A percentile compares a stretch with the other conserved stretches of the same genome.
These are phyloP conservation scores for Porcisia hertigi DNA, from an alignment of 208 protist genomes.

Conservation along the genomic window DNA sequence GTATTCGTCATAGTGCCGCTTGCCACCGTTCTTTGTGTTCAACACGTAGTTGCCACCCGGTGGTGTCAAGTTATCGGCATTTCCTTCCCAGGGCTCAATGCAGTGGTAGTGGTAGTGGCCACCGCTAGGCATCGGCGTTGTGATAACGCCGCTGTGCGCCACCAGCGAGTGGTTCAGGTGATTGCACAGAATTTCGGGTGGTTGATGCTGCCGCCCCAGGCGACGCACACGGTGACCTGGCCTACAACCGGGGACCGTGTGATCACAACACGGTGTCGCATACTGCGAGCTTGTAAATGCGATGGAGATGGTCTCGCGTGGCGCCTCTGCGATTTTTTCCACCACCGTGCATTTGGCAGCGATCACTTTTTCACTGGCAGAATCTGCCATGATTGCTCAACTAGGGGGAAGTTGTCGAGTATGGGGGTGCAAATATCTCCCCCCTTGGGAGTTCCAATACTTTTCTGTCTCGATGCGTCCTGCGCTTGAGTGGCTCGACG, in stretches of 20 bases:
- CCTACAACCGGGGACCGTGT: constrained; percentile 66
- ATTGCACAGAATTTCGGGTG: constrained; percentile 42
- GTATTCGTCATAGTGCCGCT: constrained; percentile 69
- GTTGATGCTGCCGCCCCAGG: constrained; percentile 52
- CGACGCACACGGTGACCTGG: constrained; percentile 47
- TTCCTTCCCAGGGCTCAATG: constrained; percentile 13
- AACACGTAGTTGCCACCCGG: constrained; percentile 57
- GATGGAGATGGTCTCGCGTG: constrained; percentile 57
- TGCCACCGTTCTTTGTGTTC: constrained; percentile 60
- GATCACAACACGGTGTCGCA: constrained; percentile 66
- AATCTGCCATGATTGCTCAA: neutral
- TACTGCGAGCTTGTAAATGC: constrained; percentile 76
- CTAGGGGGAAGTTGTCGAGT: too few species aligned
- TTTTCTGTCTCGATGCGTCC: too few species aligned
- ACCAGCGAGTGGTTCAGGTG: constrained; percentile 48
- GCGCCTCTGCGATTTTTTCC: neutral
- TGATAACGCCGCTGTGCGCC: constrained; percentile 27
- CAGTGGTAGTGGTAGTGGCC: neutral
- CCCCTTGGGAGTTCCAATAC: too few species aligned
- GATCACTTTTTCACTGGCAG: neutral
- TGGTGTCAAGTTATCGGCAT: constrained; percentile 15
- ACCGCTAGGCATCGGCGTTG: neutral
- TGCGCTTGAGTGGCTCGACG: too few species aligned
- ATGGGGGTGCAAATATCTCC: too few species aligned
- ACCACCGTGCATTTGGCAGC: neutral